Evolutionary conservation across 75 land plant species (phyloP).

Genomic region (Isoetes taiwanensis): DNA sequence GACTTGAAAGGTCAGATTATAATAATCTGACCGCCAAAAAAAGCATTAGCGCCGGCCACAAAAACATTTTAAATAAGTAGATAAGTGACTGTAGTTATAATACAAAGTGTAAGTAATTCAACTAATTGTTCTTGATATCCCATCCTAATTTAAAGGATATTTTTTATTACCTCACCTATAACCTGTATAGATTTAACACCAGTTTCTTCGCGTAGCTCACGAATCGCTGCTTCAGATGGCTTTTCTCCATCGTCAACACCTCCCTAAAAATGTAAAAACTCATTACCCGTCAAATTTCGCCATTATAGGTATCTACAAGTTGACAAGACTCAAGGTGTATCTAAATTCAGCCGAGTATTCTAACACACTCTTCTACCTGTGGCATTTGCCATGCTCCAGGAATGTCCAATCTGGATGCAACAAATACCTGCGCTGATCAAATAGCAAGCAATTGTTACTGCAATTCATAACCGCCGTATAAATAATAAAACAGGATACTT

Average conservation of each 20-base stretch:
- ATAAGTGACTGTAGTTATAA: no score
- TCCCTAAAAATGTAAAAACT: constrained; percentile 32
- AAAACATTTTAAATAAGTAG: no score
- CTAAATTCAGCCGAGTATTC: background rate
- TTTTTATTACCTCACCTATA: constrained; percentile 47
- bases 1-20: no score
- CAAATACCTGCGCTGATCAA: constrained; percentile 45
- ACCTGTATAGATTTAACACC: constrained; percentile 62
- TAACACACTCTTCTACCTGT: constrained; percentile 42
- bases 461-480: background rate
- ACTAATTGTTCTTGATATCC: no score
- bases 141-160: no score
- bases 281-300: background rate
- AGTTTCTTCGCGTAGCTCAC: constrained; percentile 78
- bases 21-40: no score
- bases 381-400: constrained; percentile 96
- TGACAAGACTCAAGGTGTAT: background rate
- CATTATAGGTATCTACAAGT: background rate
- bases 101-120: no score
- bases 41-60: no score
- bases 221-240: constrained; percentile 53
- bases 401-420: constrained; percentile 69
- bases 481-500: background rate
- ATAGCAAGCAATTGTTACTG: background rate
- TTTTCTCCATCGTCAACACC: constrained; percentile 79